These are phyloP conservation scores for Xylaria scruposa DNA, from an alignment of 495 filamentous ascomycete species.

Conservation along the genomic window DNA sequence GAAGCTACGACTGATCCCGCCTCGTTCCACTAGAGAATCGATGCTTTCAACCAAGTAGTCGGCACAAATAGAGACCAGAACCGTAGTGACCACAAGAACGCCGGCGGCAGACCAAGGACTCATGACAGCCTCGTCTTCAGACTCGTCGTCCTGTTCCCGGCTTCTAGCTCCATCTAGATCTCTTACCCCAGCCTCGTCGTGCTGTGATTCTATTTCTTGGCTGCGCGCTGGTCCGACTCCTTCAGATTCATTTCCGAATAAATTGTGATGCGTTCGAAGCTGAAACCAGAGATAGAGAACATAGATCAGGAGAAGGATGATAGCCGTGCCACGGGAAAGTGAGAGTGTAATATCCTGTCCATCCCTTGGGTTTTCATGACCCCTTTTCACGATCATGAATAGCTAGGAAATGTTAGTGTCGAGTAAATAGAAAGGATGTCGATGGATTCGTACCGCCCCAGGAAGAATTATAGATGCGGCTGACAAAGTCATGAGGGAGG, in stretches of 20 bases:
- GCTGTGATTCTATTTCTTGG: conserved; percentile 34
- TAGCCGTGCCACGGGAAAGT: conserved; percentile 87
- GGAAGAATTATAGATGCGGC: conserved; percentile 93
- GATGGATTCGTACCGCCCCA: conserved; percentile 73
- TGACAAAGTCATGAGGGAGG: conserved; percentile 92
- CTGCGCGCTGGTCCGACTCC: conserved; percentile 31
- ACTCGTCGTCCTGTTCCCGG: conserved; percentile 47
- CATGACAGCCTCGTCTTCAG: conserved; percentile 64
- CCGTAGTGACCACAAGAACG: conserved; percentile 76
- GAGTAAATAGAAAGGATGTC: conserved; percentile 26
- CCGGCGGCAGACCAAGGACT: conserved; percentile 73
- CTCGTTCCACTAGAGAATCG: conserved; percentile 81
- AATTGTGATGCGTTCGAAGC: conserved; percentile 75
- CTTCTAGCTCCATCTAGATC: conserved; percentile 31
- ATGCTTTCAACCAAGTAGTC: conserved; percentile 95
- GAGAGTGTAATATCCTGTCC: conserved; percentile 69
- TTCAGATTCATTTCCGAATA: conserved; percentile 74
- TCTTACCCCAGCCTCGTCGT: conserved; percentile 38
- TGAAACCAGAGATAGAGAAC: conserved; percentile 92
- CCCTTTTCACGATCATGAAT: conserved; percentile 52
- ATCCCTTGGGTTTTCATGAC: conserved; percentile 32
- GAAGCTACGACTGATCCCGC: conserved; percentile 92
- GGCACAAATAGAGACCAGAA: conserved; percentile 88
- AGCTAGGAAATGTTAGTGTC: conserved; percentile 40
- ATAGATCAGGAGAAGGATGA: conserved; percentile 89